Conservation (phyloP, 495 filamentous ascomycete genomes). For the Aspergillus cavernicola region DNA sequence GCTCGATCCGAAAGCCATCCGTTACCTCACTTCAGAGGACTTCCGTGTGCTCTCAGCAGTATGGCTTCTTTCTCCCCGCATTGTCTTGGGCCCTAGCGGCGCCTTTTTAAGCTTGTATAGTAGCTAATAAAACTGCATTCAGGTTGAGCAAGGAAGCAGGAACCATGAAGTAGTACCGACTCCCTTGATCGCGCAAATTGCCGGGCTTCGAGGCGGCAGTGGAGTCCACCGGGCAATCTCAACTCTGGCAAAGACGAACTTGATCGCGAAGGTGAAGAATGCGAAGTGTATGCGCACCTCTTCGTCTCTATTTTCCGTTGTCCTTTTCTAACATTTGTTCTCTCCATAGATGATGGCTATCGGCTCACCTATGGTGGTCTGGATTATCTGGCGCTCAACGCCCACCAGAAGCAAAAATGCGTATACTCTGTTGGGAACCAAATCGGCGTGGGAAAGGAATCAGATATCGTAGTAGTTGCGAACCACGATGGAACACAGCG, state of each 20-base stretch:
- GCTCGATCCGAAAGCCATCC: constrained; percentile 85
- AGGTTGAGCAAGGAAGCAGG: constrained; percentile 90
- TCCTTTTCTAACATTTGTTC: not conserved
- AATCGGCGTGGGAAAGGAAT: constrained; percentile 96
- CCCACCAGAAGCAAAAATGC: constrained; percentile 69
- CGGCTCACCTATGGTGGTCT: constrained; percentile 94
- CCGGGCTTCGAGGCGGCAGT: constrained; percentile 74
- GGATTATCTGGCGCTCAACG: constrained; percentile 91
- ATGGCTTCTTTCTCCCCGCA: constrained; percentile 39
- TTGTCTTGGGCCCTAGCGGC: constrained; percentile 16
- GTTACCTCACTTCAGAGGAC: constrained; percentile 87
- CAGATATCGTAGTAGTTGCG: constrained; percentile 90
- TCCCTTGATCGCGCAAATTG: constrained; percentile 76
- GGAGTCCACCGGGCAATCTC: constrained; percentile 88
- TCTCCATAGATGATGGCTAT: constrained; percentile 78
- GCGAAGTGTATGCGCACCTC: constrained; percentile 61
- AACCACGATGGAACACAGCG: constrained; percentile 57
- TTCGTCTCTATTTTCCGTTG: not conserved
- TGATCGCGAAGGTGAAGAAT: constrained; percentile 92
- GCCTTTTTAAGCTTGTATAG: not conserved
- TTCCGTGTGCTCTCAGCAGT: constrained; percentile 94
- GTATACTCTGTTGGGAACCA: constrained; percentile 93
- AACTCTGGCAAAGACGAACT: constrained; percentile 81
- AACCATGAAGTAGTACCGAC: constrained; percentile 98
- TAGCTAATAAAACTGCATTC: constrained; percentile 28